Percentiles rank a stretch among this genome's conserved stretches.
Conservation (phyloP, 2,329 filamentous ascomycete species). For the Aplosporella prunicola region DNA sequence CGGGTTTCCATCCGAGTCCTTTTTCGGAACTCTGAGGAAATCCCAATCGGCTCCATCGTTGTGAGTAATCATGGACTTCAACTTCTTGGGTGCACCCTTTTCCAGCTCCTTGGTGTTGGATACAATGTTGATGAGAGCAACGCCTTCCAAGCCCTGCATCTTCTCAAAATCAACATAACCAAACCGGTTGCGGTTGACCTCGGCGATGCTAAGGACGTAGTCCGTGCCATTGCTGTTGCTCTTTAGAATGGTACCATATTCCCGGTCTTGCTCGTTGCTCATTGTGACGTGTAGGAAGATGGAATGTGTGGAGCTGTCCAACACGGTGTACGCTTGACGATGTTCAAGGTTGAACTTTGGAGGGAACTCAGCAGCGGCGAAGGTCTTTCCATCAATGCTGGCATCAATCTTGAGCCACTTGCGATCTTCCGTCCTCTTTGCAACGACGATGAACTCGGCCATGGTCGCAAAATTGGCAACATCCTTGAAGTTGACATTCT, state of each 20-base stretch:
- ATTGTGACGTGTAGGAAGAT: constrained; percentile 90
- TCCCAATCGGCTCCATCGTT: constrained; percentile 90
- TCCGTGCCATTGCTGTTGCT: constrained; percentile 97
- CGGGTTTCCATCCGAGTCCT: constrained; percentile 60
- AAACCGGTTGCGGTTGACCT: constrained; percentile 67
- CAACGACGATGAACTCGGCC: constrained; percentile 92
- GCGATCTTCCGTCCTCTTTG: constrained; percentile 52
- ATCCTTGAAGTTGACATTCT: constrained; percentile 54
- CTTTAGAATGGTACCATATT: constrained; percentile 86
- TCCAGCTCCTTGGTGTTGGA: constrained; percentile 58
- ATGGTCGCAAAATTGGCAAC: constrained; percentile 86
- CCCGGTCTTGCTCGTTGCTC: constrained; percentile 52
- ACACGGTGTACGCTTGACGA: constrained; percentile 78
- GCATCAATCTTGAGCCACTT: constrained; percentile 66
- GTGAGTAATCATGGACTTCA: constrained; percentile 89
- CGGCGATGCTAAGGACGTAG: constrained; percentile 73
- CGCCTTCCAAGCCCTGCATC: constrained; percentile 83
- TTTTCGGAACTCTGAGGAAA: constrained; percentile 60
- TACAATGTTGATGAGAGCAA: constrained; percentile 78
- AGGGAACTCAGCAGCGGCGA: constrained; percentile 79
- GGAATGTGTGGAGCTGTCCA: constrained; percentile 90
- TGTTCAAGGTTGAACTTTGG: constrained; percentile 70
- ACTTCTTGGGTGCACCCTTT: constrained; percentile 59
- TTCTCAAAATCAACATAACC: constrained; percentile 96
- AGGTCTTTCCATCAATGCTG: constrained; percentile 74